A percentile compares a stretch with the other conserved stretches of the same genome.
Evolutionary conservation across 352 stramenopile species (phyloP).

Genomic region (Pythium scleroteichum): DNA sequence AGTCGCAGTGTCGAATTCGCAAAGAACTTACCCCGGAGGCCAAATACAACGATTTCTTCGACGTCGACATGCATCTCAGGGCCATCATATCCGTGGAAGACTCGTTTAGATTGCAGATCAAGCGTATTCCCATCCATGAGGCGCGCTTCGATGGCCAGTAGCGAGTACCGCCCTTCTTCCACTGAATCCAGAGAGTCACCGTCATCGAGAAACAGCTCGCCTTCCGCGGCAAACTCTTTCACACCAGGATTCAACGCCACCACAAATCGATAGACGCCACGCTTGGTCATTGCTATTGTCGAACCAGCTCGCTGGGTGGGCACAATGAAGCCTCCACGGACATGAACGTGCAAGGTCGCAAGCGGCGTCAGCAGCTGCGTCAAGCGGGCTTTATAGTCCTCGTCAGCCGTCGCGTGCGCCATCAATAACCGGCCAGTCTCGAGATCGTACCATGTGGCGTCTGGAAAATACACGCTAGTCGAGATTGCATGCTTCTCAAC

Average conservation of each 20-base stretch:
- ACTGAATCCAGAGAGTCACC: conserved; percentile 70
- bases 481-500: conserved; percentile 64
- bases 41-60: conserved; percentile 55
- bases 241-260: conserved; percentile 40
- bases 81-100: conserved; percentile 55
- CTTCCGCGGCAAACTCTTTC: conserved; percentile 29
- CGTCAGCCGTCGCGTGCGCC: background rate
- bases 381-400: conserved; percentile 10
- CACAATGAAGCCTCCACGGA: conserved; percentile 67
- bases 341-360: conserved; percentile 55
- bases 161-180: conserved; percentile 52
- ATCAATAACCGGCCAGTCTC: conserved; percentile 42
- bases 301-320: conserved; percentile 53
- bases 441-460: conserved; percentile 67
- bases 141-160: conserved; percentile 43
- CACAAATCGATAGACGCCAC: conserved; percentile 52
- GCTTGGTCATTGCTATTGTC: conserved; percentile 61
- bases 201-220: conserved; percentile 76
- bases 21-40: conserved; percentile 44
- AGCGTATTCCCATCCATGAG: conserved; percentile 41
- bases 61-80: conserved; percentile 68
- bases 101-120: conserved; percentile 39
- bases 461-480: conserved; percentile 62
- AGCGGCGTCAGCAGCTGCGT: conserved; percentile 57
- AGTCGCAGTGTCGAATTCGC: conserved; percentile 61